Evolutionary conservation across 768 basidiomycete species (phyloP).

Genomic region (Suillus bovinus): DNA sequence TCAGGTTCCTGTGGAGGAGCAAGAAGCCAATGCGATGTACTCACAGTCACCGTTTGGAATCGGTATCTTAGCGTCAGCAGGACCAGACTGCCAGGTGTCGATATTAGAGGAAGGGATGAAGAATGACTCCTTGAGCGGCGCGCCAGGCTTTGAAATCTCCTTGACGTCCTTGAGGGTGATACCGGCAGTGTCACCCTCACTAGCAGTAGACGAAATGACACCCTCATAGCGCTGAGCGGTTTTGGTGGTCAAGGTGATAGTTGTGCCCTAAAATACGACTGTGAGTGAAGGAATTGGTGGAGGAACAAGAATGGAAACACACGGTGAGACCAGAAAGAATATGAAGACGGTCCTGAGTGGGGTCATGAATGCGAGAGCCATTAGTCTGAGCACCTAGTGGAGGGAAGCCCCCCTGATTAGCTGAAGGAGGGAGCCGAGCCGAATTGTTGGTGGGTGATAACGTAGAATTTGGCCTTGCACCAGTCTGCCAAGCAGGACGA

Average conservation of each 20-base stretch:
- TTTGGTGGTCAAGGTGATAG: conserved; percentile 75
- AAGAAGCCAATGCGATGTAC: conserved; percentile 27
- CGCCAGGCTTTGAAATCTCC: conserved; percentile 65
- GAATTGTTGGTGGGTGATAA: conserved; percentile 53
- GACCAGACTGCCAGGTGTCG: conserved; percentile 70
- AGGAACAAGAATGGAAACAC: conserved; percentile 32
- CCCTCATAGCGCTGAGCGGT: conserved; percentile 74
- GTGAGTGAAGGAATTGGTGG: conserved; percentile 19
- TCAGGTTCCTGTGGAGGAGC: conserved; percentile 8
- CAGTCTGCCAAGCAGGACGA: conserved; percentile 59
- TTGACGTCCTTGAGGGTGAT: conserved; percentile 78
- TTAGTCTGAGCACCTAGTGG: conserved; percentile 47
- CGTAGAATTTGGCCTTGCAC: conserved; percentile 67
- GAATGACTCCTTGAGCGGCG: conserved; percentile 66
- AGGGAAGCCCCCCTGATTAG: conserved; percentile 41
- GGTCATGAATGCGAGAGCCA: conserved; percentile 46
- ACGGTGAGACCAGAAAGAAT: conserved; percentile 72
- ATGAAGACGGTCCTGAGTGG: conserved; percentile 61
- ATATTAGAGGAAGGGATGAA: conserved; percentile 76
- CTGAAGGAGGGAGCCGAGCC: conserved; percentile 41
- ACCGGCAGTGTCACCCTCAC: conserved; percentile 69
- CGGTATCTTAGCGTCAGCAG: conserved; percentile 57
- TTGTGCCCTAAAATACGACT: conserved; percentile 58
- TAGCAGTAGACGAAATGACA: conserved; percentile 56
- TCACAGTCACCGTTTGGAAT: conserved; percentile 71